Evolutionary conservation across 805 yeast species (phyloP).

Genomic region (Cyberlindnera lachancei): DNA sequence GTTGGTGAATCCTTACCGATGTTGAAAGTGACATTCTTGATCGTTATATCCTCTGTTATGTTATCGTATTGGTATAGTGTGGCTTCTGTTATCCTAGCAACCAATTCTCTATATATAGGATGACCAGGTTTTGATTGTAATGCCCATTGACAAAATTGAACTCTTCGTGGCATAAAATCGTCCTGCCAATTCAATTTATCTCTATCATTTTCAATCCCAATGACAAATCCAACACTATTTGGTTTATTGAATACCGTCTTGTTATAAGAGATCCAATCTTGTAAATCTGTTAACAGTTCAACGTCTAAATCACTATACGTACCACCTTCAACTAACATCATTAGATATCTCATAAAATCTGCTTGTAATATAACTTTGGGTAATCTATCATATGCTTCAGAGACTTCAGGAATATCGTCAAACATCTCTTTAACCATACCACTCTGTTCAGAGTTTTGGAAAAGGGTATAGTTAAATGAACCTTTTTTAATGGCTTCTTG

Average conservation of each 20-base stretch:
- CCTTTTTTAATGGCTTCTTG: no score
- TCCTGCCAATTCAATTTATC: no score
- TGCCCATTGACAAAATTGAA: slow-evolving; percentile 59
- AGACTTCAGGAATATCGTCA: slow-evolving; percentile 49
- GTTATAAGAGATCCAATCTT: slow-evolving; percentile 45
- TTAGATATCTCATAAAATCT: slow-evolving; percentile 50
- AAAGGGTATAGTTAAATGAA: no score
- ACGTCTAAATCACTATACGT: slow-evolving; percentile 59
- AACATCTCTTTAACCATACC: no score
- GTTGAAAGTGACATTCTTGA: slow-evolving; percentile 19
- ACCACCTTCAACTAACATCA: slow-evolving; percentile 49
- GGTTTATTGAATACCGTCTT: slow-evolving; percentile 7
- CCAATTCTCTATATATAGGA: slow-evolving; percentile 47
- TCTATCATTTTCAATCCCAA: slow-evolving; percentile 50
- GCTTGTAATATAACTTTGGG: slow-evolving; percentile 47
- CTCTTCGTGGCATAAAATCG: no score
- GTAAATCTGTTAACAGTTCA: slow-evolving; percentile 39
- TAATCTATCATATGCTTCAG: slow-evolving; percentile 39
- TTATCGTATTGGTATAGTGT: slow-evolving; percentile 33
- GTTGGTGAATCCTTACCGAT: slow-evolving; percentile 44
- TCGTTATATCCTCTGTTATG: slow-evolving; percentile 21
- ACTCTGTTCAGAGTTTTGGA: no score
- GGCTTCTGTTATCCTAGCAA: slow-evolving; percentile 43
- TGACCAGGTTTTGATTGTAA: slow-evolving; percentile 55
- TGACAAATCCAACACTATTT: slow-evolving; percentile 44